Percentiles rank a stretch among this genome's conserved stretches.
Evolutionary conservation across 2,329 filamentous ascomycete species (phyloP).

Genomic region (Xylariaceae sp.): DNA sequence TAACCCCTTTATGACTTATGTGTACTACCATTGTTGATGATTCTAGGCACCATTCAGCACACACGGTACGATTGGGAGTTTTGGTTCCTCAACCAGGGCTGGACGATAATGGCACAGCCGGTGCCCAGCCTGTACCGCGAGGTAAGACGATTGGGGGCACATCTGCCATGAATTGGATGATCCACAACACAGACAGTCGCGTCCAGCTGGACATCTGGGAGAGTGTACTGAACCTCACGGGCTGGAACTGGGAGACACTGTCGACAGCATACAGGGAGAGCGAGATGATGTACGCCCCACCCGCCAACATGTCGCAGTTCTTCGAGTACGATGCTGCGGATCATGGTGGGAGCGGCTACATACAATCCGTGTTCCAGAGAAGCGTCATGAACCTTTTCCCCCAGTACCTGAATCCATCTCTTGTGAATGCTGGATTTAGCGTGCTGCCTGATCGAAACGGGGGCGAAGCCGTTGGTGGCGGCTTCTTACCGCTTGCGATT

Average conservation of each 20-base stretch:
- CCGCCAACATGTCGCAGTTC: conserved; percentile 3
- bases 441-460: conserved; percentile 5
- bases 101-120: conserved; percentile 7
- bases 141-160: conserved; percentile 6
- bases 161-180: conserved; percentile 12
- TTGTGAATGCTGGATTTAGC: conserved; percentile 3
- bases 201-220: conserved; percentile 10
- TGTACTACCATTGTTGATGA: no score
- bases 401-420: conserved; percentile 5
- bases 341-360: conserved; percentile 5
- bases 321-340: conserved; percentile 5
- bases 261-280: conserved; percentile 6
- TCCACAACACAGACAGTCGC: conserved; percentile 7
- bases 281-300: conserved; percentile 8
- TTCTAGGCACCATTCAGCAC: conserved; percentile 7
- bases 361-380: conserved; percentile 7
- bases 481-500: conserved; percentile 6
- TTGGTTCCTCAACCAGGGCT: conserved; percentile 5
- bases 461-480: conserved; percentile 5
- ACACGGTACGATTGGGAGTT: conserved; percentile 9
- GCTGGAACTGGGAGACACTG: conserved; percentile 9
- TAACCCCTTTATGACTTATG: no score
- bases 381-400: conserved; percentile 7
- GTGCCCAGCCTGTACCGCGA: conserved; percentile 6
- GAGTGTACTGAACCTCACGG: conserved; percentile 6